Conservation (phyloP, 2,329 filamentous ascomycete species). For the Neoascochyta sp. region DNA sequence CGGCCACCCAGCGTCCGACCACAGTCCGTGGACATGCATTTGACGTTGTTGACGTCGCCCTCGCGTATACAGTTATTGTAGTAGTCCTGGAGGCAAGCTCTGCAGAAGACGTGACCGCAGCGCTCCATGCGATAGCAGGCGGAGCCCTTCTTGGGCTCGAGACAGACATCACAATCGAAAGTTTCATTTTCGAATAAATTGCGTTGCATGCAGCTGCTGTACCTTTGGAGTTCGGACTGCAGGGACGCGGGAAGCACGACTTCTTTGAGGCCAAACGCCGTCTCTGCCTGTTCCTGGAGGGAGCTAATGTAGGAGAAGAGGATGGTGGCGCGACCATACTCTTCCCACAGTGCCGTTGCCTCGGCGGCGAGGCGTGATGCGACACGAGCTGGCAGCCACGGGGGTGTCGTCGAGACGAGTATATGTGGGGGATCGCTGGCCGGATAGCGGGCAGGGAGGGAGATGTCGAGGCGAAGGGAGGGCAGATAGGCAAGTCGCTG, state of each 20-base stretch:
- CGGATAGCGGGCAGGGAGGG: slow-evolving; percentile 57
- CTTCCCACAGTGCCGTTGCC: slow-evolving; percentile 55
- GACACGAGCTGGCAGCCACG: slow-evolving; percentile 52
- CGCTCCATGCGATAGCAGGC: slow-evolving; percentile 76
- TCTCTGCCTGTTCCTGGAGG: slow-evolving; percentile 56
- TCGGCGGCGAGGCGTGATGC: slow-evolving; percentile 47
- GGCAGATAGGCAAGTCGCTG: slow-evolving; percentile 54
- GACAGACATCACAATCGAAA: slow-evolving; percentile 82
- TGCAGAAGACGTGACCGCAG: slow-evolving; percentile 89
- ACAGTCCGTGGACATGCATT: slow-evolving; percentile 76
- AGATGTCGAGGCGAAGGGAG: slow-evolving; percentile 51
- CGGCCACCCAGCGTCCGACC: slow-evolving; percentile 41
- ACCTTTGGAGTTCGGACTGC: slow-evolving; percentile 71
- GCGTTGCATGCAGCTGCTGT: slow-evolving; percentile 69
- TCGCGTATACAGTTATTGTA: slow-evolving; percentile 85
- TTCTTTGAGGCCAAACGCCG: slow-evolving; percentile 50
- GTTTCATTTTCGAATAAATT: slow-evolving; percentile 77
- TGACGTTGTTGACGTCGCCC: slow-evolving; percentile 74
- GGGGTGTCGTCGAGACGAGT: slow-evolving; percentile 46
- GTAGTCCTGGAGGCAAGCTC: slow-evolving; percentile 81
- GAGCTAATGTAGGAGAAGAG: slow-evolving; percentile 59
- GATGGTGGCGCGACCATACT: slow-evolving; percentile 55
- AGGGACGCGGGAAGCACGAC: slow-evolving; percentile 48
- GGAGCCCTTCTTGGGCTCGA: slow-evolving; percentile 86
- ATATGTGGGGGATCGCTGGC: slow-evolving; percentile 49